Percentiles rank a stretch among this genome's conserved stretches.
Evolutionary conservation across 257 asterid genomes (phyloP).

Genomic region (Fraxinus excelsior): DNA sequence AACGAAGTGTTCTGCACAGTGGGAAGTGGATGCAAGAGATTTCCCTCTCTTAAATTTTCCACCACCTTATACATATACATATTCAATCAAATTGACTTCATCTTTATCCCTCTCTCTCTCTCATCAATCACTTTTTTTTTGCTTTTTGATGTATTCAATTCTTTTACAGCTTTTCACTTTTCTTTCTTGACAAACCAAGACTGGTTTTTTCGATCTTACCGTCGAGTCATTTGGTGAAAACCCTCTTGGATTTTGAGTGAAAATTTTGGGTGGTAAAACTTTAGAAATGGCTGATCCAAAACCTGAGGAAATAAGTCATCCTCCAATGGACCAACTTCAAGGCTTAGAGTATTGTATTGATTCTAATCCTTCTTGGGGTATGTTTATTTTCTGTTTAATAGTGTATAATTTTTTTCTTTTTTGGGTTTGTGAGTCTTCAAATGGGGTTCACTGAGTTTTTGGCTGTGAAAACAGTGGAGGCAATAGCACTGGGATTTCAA

Average conservation of each 20-base stretch:
- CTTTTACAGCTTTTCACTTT: constrained; percentile 41
- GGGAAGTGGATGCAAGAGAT: constrained; percentile 32
- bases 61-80: constrained; percentile 17
- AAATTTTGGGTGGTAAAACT: constrained; percentile 19
- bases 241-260: constrained; percentile 30
- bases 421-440: not conserved
- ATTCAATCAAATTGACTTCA: constrained; percentile 53
- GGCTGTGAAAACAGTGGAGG: constrained; percentile 65
- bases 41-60: constrained; percentile 29
- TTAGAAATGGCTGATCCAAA: constrained; percentile 75
- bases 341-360: constrained; percentile 98
- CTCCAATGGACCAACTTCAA: constrained; percentile 94
- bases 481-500: constrained; percentile 88
- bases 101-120: constrained; percentile 20
- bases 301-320: constrained; percentile 94
- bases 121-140: constrained; percentile 32
- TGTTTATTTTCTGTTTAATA: not conserved
- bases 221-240: constrained; percentile 25
- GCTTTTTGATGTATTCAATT: constrained; percentile 38
- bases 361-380: constrained; percentile 99
- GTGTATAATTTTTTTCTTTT: not conserved
- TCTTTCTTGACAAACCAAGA: constrained; percentile 32
- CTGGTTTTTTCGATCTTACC: constrained; percentile 22
- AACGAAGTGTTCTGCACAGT: constrained; percentile 31
- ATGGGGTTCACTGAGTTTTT: constrained; percentile 16